These are phyloP conservation scores for Rhododendron ferrugineum DNA, from an alignment of 148 eudicot genomes.

Conservation along the genomic window DNA sequence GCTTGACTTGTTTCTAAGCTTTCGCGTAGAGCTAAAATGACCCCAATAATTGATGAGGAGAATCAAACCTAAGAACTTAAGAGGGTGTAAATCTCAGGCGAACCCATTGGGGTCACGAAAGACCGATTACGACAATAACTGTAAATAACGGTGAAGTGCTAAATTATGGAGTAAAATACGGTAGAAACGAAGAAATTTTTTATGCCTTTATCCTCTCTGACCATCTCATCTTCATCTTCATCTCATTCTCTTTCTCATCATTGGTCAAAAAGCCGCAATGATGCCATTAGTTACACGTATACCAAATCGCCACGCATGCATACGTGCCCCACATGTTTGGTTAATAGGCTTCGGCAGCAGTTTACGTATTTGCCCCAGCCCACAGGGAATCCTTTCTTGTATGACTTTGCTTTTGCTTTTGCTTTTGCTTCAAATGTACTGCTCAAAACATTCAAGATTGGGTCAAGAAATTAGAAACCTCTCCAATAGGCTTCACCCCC, in stretches of 20 bases:
- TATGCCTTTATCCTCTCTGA: background rate
- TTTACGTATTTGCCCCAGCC: background rate
- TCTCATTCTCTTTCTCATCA: background rate
- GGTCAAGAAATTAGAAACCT: constrained; percentile 10
- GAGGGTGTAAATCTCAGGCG: too few species aligned
- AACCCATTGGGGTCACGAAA: background rate
- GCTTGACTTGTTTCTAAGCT: too few species aligned
- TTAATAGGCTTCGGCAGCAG: background rate
- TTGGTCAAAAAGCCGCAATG: background rate
- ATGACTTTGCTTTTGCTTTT: constrained; percentile 17
- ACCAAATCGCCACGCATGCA: constrained; percentile 11
- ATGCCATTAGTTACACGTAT: background rate
- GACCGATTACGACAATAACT: background rate
- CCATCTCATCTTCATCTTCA: background rate
- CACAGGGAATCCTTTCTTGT: background rate
- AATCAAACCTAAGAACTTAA: too few species aligned
- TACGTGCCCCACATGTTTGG: constrained; percentile 14
- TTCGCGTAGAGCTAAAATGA: too few species aligned
- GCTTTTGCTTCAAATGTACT: constrained; percentile 16
- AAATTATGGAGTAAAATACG: background rate
- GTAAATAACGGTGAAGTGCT: background rate
- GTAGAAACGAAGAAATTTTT: background rate
- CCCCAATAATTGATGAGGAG: too few species aligned
- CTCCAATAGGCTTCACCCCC: background rate
- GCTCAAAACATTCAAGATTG: background rate